Percentiles rank a stretch among this genome's conserved stretches.
Conservation (phyloP, 2,329 filamentous ascomycete genomes). For the Madurella fahalii region DNA sequence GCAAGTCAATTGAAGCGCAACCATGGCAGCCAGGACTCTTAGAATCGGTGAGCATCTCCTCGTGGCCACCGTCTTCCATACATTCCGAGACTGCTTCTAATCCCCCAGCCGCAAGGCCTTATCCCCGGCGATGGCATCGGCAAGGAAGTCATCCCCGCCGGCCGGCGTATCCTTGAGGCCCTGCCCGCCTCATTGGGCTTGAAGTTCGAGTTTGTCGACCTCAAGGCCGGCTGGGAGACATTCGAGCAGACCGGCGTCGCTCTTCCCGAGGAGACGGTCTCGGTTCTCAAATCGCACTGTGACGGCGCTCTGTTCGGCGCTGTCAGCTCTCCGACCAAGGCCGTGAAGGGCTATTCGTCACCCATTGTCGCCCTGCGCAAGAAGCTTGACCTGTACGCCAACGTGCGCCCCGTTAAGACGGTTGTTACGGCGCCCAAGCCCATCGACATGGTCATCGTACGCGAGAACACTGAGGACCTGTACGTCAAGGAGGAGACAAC, state of each 20-base stretch:
- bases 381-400: constrained; percentile 90
- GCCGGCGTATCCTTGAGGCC: constrained; percentile 85
- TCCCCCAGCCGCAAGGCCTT: constrained; percentile 57
- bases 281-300: constrained; percentile 83
- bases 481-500: constrained; percentile 97
- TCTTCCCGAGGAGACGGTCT: constrained; percentile 85
- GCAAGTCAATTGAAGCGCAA: constrained; percentile 32
- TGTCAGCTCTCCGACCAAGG: constrained; percentile 83
- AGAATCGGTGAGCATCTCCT: constrained; percentile 56
- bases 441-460: constrained; percentile 96
- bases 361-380: constrained; percentile 97
- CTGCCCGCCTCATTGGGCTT: constrained; percentile 86
- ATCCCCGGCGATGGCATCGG: constrained; percentile 98
- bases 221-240: constrained; percentile 87
- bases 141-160: constrained; percentile 95
- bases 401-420: constrained; percentile 92
- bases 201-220: constrained; percentile 90
- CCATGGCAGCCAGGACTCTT: constrained; percentile 61
- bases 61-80: background rate
- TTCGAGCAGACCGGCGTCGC: constrained; percentile 88
- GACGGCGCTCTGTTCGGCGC: constrained; percentile 95
- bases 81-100: background rate
- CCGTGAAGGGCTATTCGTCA: constrained; percentile 92
- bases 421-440: constrained; percentile 61
- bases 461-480: constrained; percentile 97